Percentiles rank a stretch among this genome's conserved stretches.
Evolutionary conservation across 768 basidiomycete genomes (phyloP).

Genomic region (Daedaleopsis nitida): DNA sequence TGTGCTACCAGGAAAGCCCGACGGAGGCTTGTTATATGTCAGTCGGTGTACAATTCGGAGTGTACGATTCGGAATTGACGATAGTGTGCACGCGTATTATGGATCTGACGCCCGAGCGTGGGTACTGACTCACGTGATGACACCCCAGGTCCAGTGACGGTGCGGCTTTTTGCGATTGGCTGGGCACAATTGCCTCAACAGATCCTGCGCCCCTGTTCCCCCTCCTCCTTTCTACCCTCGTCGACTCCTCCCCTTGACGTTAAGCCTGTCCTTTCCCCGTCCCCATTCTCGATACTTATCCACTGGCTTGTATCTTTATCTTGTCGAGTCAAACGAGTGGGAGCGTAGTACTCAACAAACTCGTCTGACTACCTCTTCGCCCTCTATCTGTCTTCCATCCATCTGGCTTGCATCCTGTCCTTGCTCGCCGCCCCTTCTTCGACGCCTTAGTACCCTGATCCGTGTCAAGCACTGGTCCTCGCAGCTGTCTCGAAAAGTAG

Average conservation of each 20-base stretch:
- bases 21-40: neutral
- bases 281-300: neutral
- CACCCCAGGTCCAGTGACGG: constrained; percentile 4
- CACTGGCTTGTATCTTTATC: neutral
- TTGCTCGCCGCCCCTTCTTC: neutral
- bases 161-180: constrained; percentile 39
- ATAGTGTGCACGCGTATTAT: neutral
- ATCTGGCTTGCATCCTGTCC: neutral
- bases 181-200: constrained; percentile 45
- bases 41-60: neutral
- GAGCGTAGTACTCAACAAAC: constrained; percentile 52
- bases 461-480: no score
- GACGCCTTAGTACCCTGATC: neutral
- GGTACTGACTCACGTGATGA: neutral
- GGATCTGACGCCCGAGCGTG: neutral
- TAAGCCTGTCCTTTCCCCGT: constrained; percentile 6
- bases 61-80: neutral
- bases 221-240: constrained; percentile 17
- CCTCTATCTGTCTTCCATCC: neutral
- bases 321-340: constrained; percentile 32
- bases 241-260: neutral
- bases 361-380: constrained; percentile 24
- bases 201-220: neutral
- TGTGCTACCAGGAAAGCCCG: neutral
- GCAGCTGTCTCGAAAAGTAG: no score